Evolutionary conservation across 257 asterid genomes (phyloP).

Genomic region (Solanum habrochaites): DNA sequence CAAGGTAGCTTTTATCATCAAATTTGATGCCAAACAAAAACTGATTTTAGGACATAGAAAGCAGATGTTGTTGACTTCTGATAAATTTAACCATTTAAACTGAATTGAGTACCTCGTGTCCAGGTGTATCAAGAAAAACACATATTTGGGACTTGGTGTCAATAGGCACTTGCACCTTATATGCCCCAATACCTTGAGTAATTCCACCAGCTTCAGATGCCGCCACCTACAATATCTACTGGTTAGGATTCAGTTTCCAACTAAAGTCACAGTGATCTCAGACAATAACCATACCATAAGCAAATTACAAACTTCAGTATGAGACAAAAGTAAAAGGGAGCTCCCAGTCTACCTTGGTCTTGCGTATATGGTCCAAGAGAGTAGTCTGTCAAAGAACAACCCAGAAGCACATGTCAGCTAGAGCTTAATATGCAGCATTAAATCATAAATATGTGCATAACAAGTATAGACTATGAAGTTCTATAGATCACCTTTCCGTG

Average conservation of each 20-base stretch:
- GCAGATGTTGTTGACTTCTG: neutral
- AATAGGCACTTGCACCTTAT: slow-evolving; percentile 77
- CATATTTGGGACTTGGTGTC: slow-evolving; percentile 80
- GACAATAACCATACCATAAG: neutral
- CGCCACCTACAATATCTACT: slow-evolving; percentile 51
- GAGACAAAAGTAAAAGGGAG: neutral
- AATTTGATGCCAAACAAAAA: neutral
- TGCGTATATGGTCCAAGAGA: slow-evolving; percentile 80
- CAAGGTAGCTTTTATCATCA: neutral
- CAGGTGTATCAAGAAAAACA: slow-evolving; percentile 98
- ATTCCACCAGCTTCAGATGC: slow-evolving; percentile 97
- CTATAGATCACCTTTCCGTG: slow-evolving; percentile 79
- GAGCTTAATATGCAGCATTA: neutral
- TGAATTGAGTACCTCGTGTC: slow-evolving; percentile 67
- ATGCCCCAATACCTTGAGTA: slow-evolving; percentile 99
- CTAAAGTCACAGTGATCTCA: neutral
- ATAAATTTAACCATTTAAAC: neutral
- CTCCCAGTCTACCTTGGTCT: slow-evolving; percentile 58
- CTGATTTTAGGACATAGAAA: neutral
- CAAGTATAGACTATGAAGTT: neutral
- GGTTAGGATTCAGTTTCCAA: slow-evolving; percentile 17
- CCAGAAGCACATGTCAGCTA: slow-evolving; percentile 8
- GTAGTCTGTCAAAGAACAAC: slow-evolving; percentile 60
- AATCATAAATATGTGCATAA: neutral
- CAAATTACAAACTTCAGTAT: neutral